Evolutionary conservation across 306 rosid genomes (phyloP), one percentile per base, ranked within the genome.

Genomic region (Cicer arietinum): DNA sequence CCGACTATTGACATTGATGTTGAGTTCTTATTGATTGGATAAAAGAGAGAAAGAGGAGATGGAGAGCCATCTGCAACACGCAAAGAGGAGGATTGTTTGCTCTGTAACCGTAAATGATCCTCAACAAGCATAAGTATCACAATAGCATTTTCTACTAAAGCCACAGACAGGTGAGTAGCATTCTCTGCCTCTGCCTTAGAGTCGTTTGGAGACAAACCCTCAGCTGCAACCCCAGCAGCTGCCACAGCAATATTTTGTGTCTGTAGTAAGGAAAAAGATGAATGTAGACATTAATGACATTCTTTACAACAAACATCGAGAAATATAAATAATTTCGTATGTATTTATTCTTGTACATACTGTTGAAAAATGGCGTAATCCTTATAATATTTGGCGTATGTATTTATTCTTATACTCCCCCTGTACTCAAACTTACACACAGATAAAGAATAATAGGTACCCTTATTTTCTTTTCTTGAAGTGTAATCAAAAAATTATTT

Each of bases 91-190:
- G 87, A 89, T 37, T 84, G 81, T 82, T 89, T 94, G 90, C 97
- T 83, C 77, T 90, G 99, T 70, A 88, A 81, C 74, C 99, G 90
- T 78, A 94, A 85, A 89, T 94, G 99, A 84, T 94, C 99, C 95
- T 94, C 99, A 59, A 88, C 99, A 78, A 92, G 99, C 99, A 94
- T 94, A 81, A 94, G 88, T 81, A 90, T 92, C 82, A 94, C 99
- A 78, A 94, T 92, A 40, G 96, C 92, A 85, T 94, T 94, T 84
- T 94, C 99, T 42, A 92, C 99, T 69, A 94, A 84, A 69, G 96
- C 94, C 70, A 94, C 99, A 44, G 99, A 94, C 77, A 90, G 87
- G 57, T 89, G 95, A 76, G 99, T 94, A 70, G 96, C 95, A 85
- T 86, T 86, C 77, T 94, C 96, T 60, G 99, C 93, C 85, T 92